Base-by-base conservation (phyloP, 2,329 filamentous ascomycete genomes). In the Canariomyces notabilis region DNA sequence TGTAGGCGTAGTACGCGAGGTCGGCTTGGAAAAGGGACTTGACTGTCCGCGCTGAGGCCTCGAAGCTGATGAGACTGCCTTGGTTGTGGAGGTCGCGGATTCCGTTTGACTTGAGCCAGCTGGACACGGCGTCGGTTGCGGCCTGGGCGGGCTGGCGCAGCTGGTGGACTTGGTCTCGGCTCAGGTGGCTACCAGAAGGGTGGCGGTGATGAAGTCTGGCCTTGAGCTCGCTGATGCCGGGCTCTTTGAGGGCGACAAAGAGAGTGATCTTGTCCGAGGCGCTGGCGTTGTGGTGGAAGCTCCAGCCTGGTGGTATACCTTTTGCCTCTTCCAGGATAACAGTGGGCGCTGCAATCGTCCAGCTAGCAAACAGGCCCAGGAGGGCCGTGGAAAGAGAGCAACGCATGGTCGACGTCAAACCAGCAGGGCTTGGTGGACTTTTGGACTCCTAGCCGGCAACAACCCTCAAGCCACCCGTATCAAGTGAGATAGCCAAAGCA, bases 41-140 rank as follows among this genome's bases (percentile, higher is more conserved):
- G 2, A 68, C 67, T 11, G 63, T 51, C 12, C 57, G 51, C 7
- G 70, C 69, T 0, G 70, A 71, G 1, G 68, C 63, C 32, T 66
- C 63, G 37, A 74, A 65, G 38, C 64, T 62, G 44, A 77, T 57
- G 63, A 70, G 71, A 12, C 72, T 64, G 18, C 66, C 64, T 20
- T 67, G 61, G 1, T 56, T 51, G 1, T 57, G 59, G 7, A 61
- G 53, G 16, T 65, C 55, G 5, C 52, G 50, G 19, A 76, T 61
- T 5, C 64, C 67, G 33, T 64, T 64, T 2, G 62, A 57, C 21
- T 55, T 56, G 2, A 77, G 61, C 74, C 74, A 77, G 6, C 50
- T 45, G 5, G 66, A 48, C 4, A 77, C 70, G 0, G 57, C 50
- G 8, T 63, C 46, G 7, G 69, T 60, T 6, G 68, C 62, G 2